Evolutionary conservation across 2,329 filamentous ascomycete genomes (phyloP), one percentile per base, ranked within the genome.

Genomic region (Alternaria metachromatica): DNA sequence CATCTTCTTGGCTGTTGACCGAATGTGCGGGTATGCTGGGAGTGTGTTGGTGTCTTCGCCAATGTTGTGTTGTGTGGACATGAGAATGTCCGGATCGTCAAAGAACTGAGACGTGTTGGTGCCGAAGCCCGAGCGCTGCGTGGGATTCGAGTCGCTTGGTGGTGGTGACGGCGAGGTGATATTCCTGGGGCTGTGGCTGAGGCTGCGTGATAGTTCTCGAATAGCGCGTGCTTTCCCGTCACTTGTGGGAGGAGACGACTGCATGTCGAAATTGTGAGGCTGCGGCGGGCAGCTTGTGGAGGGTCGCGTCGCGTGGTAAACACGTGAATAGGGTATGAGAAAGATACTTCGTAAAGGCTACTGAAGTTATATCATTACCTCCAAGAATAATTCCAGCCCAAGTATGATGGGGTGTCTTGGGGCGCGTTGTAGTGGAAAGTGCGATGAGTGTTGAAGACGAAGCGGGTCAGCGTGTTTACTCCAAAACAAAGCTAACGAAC

Each of bases 11-110:
- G 78, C 79, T 3, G 77, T 80, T 3, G 77, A 78, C 28, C 78
- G 78, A 49, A 80, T 78, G 55, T 72, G 72, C 10, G 75, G 78
- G 49, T 72, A 73, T 54, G 72, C 70, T 45, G 77, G 74, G 2
- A 78, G 69, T 28, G 72, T 71, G 65, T 79, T 75, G 33, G 76
- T 78, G 18, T 76, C 77, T 54, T 79, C 76, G n/a, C 75, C 74
- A 23, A 81, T 68, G 57, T 73, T 72, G 60, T 79, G 76, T 25
- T 78, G 76, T 64, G 80, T 82, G 41, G 80, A 82, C 69, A 76
- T 74, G 51, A 80, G 63, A 33, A 78, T 67, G 55, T 81, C 78
- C 21, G 78, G 74, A 63, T 80, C 73, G 63, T 77, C 72, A 66
- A 72, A 75, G 65, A 78, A 78, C 55, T 71, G 66, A 48, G 67